Conservation (phyloP, 2,329 filamentous ascomycete genomes). For the Ophiosphaerella herpotricha region DNA sequence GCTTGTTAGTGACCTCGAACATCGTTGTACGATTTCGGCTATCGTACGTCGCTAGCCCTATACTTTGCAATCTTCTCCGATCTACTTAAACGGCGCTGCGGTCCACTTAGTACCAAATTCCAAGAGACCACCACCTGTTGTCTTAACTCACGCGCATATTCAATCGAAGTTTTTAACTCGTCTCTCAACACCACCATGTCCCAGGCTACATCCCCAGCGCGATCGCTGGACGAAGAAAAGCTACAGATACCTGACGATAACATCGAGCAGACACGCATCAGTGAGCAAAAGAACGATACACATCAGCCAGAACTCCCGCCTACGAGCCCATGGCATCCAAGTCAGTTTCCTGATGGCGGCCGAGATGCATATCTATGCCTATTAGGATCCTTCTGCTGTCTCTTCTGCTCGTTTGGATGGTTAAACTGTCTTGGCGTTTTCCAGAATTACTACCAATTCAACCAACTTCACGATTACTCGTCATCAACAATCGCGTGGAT, state of each 20-base stretch:
- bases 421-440: constrained; percentile 53
- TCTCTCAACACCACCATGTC: constrained; percentile 12
- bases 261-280: constrained; percentile 18
- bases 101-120: no score
- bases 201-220: background rate
- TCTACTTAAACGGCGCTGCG: no score
- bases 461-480: constrained; percentile 48
- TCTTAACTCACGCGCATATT: no score
- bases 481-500: constrained; percentile 54
- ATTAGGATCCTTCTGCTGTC: constrained; percentile 31
- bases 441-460: constrained; percentile 52
- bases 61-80: no score
- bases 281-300: constrained; percentile 15
- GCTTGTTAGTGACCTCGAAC: no score
- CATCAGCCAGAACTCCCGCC: constrained; percentile 7
- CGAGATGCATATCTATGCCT: constrained; percentile 41
- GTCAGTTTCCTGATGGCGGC: constrained; percentile 46
- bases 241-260: constrained; percentile 7
- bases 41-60: no score
- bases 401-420: constrained; percentile 49
- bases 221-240: constrained; percentile 23
- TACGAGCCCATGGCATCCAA: constrained; percentile 33
- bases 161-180: background rate
- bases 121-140: no score
- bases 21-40: no score